Evolutionary conservation across 2,329 filamentous ascomycete genomes (phyloP), one percentile per base, ranked within the genome.

Genomic region (Aspergillus persii): DNA sequence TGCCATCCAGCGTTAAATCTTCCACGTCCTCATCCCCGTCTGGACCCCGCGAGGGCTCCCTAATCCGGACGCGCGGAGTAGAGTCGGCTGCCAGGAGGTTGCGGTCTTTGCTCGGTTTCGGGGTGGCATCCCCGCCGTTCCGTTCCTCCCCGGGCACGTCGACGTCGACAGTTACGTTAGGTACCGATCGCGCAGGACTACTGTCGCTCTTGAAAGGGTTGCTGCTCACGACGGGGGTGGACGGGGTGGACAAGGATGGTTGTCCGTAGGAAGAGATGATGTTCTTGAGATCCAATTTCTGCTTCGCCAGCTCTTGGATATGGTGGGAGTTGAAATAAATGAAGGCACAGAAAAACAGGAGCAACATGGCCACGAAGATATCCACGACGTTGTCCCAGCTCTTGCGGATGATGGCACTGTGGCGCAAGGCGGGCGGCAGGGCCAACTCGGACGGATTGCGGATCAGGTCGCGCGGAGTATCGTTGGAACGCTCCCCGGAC

Each of bases 301-400:
- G 76, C 61, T 77, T 77, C 12, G 76, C 71, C 56, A 77, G 65
- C 54, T 76, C 74, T 61, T 77, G 71, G 15, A 78, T 66, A 60
- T 77, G 69, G 41, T 75, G 69, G 9, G 74, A 74, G 56, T 80
- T 80, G 62, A 79, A 72, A 53, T 77, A 79, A 23, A 79, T 67
- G 53, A 79, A 79, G 0, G 73, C 71, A 7, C 73, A 73, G 46
- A 80, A 71, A 48, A 79, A 71, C 8, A 77, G 56, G 8, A 78
- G 60, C 6, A 80, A 63, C 27, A 78, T 63, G 0, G 75, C 74
- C 9, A 80, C 76, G 6, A 79, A 69, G 52, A 80, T 79, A 59
- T 80, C 78, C 11, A 74, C 65, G 0, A 73, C 74, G 57, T 80
- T 80, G 54, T 79, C 77, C 71, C 74, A 77, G n/a, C 77, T 73